Percentiles rank a stretch among this genome's conserved stretches.
Evolutionary conservation across 139 green algal genomes (phyloP).

Genomic region (Ettlia oleoabundans): DNA sequence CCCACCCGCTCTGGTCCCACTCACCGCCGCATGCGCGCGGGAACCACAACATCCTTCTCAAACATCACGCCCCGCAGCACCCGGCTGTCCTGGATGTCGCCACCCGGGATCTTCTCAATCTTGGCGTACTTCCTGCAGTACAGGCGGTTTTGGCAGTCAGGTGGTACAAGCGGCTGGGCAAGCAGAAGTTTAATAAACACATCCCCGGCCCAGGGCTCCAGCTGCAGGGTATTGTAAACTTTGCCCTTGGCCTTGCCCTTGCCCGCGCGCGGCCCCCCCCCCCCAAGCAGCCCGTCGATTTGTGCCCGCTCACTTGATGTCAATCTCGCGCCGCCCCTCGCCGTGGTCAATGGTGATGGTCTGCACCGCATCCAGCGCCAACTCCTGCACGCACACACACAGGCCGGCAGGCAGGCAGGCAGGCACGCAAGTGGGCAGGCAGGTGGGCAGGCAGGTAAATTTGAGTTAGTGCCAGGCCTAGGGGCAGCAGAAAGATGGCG

Average conservation of each 20-base stretch:
- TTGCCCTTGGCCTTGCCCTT: too few species aligned
- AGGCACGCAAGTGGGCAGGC: background rate
- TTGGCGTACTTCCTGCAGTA: slow-evolving; percentile 63
- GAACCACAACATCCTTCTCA: slow-evolving; percentile 98
- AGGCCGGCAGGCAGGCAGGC: background rate
- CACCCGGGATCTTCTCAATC: slow-evolving; percentile 96
- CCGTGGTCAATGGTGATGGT: slow-evolving; percentile 73
- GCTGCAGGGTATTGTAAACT: background rate
- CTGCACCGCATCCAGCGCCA: slow-evolving; percentile 94
- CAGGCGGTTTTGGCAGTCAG: too few species aligned
- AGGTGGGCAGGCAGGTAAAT: background rate
- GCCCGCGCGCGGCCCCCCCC: too few species aligned
- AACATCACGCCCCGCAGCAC: slow-evolving; percentile 98
- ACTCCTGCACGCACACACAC: slow-evolving; percentile 63
- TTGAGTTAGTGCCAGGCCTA: too few species aligned
- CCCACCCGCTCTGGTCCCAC: too few species aligned
- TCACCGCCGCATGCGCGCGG: slow-evolving; percentile 91
- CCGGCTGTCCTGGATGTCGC: slow-evolving; percentile 82
- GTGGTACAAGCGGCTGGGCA: background rate
- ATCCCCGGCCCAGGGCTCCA: too few species aligned
- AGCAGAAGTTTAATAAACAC: background rate
- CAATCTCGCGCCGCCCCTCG: slow-evolving; percentile 84
- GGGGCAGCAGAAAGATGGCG: too few species aligned
- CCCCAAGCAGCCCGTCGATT: background rate
- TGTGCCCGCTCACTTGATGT: slow-evolving; percentile 82